These are phyloP conservation scores for Phytophthora hibernalis DNA, from an alignment of 352 stramenopile species.

Conservation along the genomic window DNA sequence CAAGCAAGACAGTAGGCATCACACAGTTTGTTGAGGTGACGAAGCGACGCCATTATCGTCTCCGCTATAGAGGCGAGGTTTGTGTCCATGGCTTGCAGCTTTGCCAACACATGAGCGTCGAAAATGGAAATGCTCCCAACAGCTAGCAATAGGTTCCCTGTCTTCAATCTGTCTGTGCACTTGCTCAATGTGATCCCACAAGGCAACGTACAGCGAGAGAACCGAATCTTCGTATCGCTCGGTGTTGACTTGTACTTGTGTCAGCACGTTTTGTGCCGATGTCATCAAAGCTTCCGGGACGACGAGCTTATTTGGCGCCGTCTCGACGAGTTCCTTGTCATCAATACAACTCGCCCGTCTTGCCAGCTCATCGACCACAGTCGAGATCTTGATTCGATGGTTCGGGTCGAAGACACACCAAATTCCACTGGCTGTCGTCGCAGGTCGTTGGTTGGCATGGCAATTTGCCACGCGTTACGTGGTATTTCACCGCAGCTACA, in stretches of 20 bases:
- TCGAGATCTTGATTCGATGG: conserved; percentile 17
- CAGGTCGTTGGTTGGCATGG: not conserved
- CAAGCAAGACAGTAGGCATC: not conserved
- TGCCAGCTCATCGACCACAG: conserved; percentile 10
- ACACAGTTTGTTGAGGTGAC: conserved; percentile 10
- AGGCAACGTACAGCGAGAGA: not conserved
- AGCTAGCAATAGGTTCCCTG: not conserved
- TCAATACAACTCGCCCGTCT: not conserved
- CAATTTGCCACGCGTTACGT: not conserved
- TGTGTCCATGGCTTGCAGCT: not conserved
- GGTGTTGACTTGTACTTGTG: too few relatives aligned
- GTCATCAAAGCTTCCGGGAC: not conserved
- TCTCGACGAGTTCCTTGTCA: not conserved
- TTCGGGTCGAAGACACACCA: conserved; percentile 4
- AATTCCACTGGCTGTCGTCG: not conserved
- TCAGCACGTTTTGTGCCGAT: not conserved
- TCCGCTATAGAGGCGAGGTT: conserved; percentile 1
- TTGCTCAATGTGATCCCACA: conserved; percentile 1
- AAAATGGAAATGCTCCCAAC: not conserved
- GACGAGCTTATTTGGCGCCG: not conserved
- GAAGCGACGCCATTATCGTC: conserved; percentile 2
- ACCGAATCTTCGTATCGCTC: not conserved
- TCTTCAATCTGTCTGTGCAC: not conserved
- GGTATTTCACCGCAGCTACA: not conserved
- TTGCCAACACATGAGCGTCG: not conserved